Evolutionary conservation across 306 rosid genomes (phyloP), one percentile per base, ranked within the genome.

Genomic region (Fragaria nilgerrensis): DNA sequence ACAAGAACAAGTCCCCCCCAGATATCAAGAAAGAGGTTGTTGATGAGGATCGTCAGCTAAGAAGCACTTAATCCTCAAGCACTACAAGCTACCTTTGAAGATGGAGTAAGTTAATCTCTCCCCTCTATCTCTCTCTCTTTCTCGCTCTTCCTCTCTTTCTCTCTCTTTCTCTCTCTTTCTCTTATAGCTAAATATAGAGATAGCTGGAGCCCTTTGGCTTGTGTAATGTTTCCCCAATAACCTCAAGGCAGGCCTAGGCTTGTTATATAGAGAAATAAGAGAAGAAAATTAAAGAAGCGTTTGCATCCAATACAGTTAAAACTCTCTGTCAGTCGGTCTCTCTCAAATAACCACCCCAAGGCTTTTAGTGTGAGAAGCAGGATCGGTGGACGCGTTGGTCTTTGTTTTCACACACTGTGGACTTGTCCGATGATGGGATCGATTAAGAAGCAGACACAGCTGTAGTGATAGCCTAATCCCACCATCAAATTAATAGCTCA

Each of bases 301-400:
- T 22, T 44, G 36, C 27, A 25, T 41, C 55, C n/a, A 15, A 59
- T 50, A 65, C 80, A 49, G 77, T 63, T 76, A 62, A 20, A 49
- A 62, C 29, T 81, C 67, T 23, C 7, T 9, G 15, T 70, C 81
- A 71, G 47, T 20, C 16, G 7, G 47, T 56, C 2, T 39, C n/a
- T 55, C 10, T 44, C 44, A 27, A 19, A 56, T 56, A 56, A 56
- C 68, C 11, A 15, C 41, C 68, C 3, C 68, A 3, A 11, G n/a
- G n/a, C 7, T 20, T 17, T 20, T 70, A 8, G 47, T 34, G 17
- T 48, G 12, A 14, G 49, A 47, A 55, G 16, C 27, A 56, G 4
- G 14, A 56, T 11, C 5, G 32, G 62, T 9, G 29, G 2, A 53
- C 77, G 52, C 2, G 50, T 56, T 22, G 44, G 37, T 63, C 47